Percentiles rank a stretch among this genome's conserved stretches.
phyloP scores from a whole-genome alignment of 2,329 filamentous ascomycete genomes.

The Fusarium paranaense region DNA sequence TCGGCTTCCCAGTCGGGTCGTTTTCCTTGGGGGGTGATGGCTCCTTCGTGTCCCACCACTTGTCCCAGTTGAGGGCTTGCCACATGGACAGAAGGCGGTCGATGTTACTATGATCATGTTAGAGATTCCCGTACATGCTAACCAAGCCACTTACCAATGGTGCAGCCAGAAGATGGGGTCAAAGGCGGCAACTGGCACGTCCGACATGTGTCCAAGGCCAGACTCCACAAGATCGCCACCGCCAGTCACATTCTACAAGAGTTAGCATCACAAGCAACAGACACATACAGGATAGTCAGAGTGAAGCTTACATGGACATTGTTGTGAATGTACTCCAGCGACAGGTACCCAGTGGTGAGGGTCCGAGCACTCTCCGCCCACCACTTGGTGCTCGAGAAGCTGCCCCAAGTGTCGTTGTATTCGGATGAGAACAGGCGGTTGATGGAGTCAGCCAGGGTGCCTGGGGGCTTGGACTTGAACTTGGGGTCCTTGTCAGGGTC shows the following conservation, averaged over 20 bases:
- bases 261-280: background rate
- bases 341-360: conserved; percentile 23
- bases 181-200: conserved; percentile 67
- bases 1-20: background rate
- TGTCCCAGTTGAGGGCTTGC: conserved; percentile 21
- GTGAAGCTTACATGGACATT: conserved; percentile 47
- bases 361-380: conserved; percentile 1
- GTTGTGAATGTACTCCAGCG: conserved; percentile 55
- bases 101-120: conserved; percentile 4
- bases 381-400: background rate
- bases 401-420: background rate
- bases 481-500: background rate
- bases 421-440: conserved; percentile 40
- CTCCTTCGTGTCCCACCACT: conserved; percentile 12
- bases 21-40: background rate
- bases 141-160: conserved; percentile 52
- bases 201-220: conserved; percentile 64
- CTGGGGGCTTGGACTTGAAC: conserved; percentile 41
- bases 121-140: too few relatives aligned
- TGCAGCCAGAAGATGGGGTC: conserved; percentile 75
- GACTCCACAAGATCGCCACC: background rate
- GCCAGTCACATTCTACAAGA: background rate
- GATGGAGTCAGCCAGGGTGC: conserved; percentile 35
- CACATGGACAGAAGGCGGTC: conserved; percentile 26
- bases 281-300: background rate